These are phyloP conservation scores for Sabuloglossum arenarium DNA, from an alignment of 495 filamentous ascomycete genomes.

Conservation along the genomic window DNA sequence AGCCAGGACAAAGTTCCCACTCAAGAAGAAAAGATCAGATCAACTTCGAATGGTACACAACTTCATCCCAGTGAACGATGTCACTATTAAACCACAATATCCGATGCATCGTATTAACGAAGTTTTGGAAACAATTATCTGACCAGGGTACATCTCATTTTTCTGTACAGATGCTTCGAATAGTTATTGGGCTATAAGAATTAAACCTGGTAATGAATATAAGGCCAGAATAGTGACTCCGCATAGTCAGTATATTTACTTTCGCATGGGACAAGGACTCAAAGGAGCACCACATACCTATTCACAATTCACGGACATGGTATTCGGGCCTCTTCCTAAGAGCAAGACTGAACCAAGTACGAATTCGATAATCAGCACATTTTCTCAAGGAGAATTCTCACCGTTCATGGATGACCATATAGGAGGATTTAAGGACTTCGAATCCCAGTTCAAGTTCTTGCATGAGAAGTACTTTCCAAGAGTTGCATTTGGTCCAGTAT, in stretches of 20 bases:
- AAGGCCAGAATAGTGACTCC: not conserved
- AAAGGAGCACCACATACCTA: slow-evolving; percentile 3
- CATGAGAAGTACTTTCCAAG: not conserved
- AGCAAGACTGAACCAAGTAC: not conserved
- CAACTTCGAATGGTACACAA: not conserved
- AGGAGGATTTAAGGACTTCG: not conserved
- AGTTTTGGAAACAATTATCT: slow-evolving; percentile 3
- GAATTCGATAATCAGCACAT: not conserved
- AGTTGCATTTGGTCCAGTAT: not conserved
- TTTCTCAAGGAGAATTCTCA: not conserved
- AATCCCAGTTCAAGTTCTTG: not conserved
- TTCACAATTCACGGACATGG: slow-evolving; percentile 2
- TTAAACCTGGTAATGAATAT: not conserved
- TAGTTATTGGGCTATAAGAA: slow-evolving; percentile 1
- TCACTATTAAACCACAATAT: slow-evolving; percentile 6
- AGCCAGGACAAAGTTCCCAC: not conserved
- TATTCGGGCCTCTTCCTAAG: slow-evolving; percentile 1
- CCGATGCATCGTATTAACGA: slow-evolving; percentile 7
- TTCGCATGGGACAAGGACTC: slow-evolving; percentile 4
- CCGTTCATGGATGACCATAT: slow-evolving; percentile 3
- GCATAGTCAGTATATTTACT: not conserved
- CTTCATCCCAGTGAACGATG: slow-evolving; percentile 6
- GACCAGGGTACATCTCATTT: not conserved
- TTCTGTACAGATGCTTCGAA: slow-evolving; percentile 3
- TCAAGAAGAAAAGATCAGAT: slow-evolving; percentile 2